Evolutionary conservation across 768 basidiomycete species (phyloP), one percentile per base, ranked within the genome.

Genomic region (Tulasnella sp.): DNA sequence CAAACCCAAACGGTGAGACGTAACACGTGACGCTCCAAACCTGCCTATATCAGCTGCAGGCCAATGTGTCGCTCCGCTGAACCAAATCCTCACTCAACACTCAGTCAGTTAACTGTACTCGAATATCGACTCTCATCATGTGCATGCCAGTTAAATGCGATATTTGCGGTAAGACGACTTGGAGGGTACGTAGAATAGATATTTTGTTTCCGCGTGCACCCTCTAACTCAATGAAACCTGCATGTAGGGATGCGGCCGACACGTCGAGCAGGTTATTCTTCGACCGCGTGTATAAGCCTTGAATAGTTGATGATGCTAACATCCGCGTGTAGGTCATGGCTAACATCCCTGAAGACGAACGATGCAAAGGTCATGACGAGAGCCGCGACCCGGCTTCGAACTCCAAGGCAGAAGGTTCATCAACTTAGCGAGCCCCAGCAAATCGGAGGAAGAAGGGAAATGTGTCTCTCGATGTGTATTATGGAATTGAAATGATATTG

Each of bases 331-430:
- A 79, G 78, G 78, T 79, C 44, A 79, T 79, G 78, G 78, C 78
- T 12, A 79, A 73, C 39, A 46, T 79, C 42, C 62, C 62, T 18
- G 78, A 79, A 72, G 78, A 72, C n/a, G 39, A 79, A 10, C 73
- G 31, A 24, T 79, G 78, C 78, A 31, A 44, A 34, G 71, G 78
- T 7, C 78, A 74, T 68, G 56, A 39, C 39, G 31, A 74, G 38
- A 46, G 42, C 36, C 1, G 9, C n/a, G 44, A n/a, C 46, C 56
- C 14, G 27, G 24, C 44, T 21, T 19, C 75, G 18, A 31, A 56
- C 8, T 19, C 75, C 44, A 39, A 76, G 34, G 93, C 89, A 94
- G 84, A 92, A 92, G 84, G 93, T 14, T 68, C 62, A 5, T 68
- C 62, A 19, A 76, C 46, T 56, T 76, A 27, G 19, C 21, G 40